Percentiles rank a stretch among this genome's conserved stretches.
Conservation (phyloP, 164 flowering plant species). For the Platanus orientalis region DNA sequence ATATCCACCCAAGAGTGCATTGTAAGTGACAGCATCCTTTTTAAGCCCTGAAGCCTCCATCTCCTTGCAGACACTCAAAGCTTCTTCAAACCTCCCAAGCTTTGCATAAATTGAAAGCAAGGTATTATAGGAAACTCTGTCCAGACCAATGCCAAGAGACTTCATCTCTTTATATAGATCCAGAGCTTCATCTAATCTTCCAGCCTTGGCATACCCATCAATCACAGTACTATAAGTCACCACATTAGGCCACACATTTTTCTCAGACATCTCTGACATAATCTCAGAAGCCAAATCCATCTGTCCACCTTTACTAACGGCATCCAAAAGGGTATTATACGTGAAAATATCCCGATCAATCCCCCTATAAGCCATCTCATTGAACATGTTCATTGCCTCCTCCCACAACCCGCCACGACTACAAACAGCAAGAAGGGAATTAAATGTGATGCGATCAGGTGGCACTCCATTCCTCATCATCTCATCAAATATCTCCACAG, state of each 20-base stretch:
- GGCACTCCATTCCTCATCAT: constrained; percentile 68
- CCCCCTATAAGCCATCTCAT: constrained; percentile 73
- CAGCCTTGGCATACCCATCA: constrained; percentile 88
- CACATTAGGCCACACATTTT: constrained; percentile 73
- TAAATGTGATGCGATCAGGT: constrained; percentile 89
- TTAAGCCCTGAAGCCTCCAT: constrained; percentile 76
- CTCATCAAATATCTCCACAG: constrained; percentile 59
- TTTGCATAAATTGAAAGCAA: constrained; percentile 73
- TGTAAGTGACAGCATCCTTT: constrained; percentile 90
- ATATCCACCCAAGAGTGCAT: constrained; percentile 85
- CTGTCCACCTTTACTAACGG: constrained; percentile 83
- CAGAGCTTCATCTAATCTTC: constrained; percentile 73
- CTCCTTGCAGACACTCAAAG: constrained; percentile 61
- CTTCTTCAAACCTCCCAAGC: constrained; percentile 85
- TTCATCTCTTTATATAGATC: constrained; percentile 76
- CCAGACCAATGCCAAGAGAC: constrained; percentile 54
- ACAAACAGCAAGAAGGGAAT: constrained; percentile 91
- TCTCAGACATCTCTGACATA: constrained; percentile 73
- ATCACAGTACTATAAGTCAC: constrained; percentile 92
- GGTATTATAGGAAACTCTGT: constrained; percentile 84
- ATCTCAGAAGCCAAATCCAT: constrained; percentile 77
- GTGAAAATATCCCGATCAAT: constrained; percentile 85
- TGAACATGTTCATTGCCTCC: constrained; percentile 55
- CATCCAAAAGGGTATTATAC: constrained; percentile 89
- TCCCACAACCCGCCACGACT: constrained; percentile 87